A percentile compares a stretch with the other conserved stretches of the same genome.
Conservation (phyloP, 129 eudicot species). For the Ambrosia artemisiifolia region DNA sequence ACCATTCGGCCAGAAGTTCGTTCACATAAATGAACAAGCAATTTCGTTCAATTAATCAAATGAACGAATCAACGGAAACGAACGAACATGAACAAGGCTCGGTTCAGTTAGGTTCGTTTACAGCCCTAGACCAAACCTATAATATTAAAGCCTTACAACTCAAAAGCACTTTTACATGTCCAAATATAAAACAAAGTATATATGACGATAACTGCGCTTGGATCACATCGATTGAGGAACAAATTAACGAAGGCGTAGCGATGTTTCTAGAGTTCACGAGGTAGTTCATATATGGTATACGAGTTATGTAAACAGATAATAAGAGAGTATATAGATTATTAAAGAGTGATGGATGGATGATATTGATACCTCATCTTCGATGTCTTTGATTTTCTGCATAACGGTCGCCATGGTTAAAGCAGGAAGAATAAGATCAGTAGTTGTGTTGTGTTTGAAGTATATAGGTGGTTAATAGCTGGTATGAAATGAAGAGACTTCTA, state of each 20-base stretch:
- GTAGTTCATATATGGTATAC: neutral
- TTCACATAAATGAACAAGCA: too few species aligned
- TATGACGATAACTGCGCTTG: neutral
- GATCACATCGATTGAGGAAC: slow-evolving; percentile 11
- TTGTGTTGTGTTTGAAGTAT: neutral
- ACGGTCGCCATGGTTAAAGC: slow-evolving; percentile 79
- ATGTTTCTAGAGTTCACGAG: slow-evolving; percentile 31
- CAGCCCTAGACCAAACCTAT: neutral
- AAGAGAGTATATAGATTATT: neutral
- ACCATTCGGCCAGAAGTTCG: too few species aligned
- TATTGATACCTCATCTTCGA: slow-evolving; percentile 90
- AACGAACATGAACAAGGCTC: too few species aligned
- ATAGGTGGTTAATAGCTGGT: neutral
- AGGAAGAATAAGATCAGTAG: neutral
- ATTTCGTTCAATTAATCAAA: too few species aligned
- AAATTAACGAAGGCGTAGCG: slow-evolving; percentile 8
- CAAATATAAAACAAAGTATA: neutral
- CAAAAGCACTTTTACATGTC: neutral
- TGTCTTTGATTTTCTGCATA: slow-evolving; percentile 99
- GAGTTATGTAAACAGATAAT: neutral
- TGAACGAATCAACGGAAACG: too few species aligned
- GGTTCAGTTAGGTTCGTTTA: too few species aligned
- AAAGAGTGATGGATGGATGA: neutral
- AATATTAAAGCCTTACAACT: neutral
- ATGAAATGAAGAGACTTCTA: slow-evolving; percentile 24